These are phyloP conservation scores for Malus asiatica DNA, from an alignment of 306 rosid genomes.

Conservation along the genomic window DNA sequence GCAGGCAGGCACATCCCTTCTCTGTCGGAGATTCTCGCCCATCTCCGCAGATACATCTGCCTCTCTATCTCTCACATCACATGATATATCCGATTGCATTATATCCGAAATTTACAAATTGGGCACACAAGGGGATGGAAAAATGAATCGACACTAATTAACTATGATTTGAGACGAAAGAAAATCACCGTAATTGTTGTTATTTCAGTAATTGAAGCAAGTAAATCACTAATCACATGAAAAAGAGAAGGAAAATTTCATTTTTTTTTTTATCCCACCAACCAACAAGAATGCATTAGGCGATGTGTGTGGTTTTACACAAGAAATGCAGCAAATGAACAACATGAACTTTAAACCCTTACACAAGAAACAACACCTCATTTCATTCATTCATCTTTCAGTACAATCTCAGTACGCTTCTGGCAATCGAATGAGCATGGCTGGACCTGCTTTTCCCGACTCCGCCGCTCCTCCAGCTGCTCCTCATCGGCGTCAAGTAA, in stretches of 20 bases:
- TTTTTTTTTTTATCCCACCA: conserved; percentile 49
- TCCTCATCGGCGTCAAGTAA: conserved; percentile 69
- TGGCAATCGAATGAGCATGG: conserved; percentile 89
- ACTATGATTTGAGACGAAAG: neutral
- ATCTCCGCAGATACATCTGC: neutral
- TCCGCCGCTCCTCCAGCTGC: conserved; percentile 64
- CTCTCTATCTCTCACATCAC: neutral
- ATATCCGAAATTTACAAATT: neutral
- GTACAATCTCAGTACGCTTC: conserved; percentile 89
- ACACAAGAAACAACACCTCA: conserved; percentile 29
- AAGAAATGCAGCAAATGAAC: conserved; percentile 55
- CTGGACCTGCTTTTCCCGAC: conserved; percentile 58
- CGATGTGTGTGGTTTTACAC: conserved; percentile 73
- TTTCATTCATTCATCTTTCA: conserved; percentile 23
- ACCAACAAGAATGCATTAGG: conserved; percentile 63
- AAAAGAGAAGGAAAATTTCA: conserved; percentile 23
- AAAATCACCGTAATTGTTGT: conserved; percentile 39
- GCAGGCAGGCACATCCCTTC: neutral
- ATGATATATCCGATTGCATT: neutral
- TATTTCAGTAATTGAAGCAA: conserved; percentile 41
- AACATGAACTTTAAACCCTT: conserved; percentile 36
- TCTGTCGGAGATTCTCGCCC: neutral
- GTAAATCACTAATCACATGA: conserved; percentile 39
- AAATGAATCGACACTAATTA: neutral
- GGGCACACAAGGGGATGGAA: neutral